Conservation (phyloP, 192 early-diverging fungal genomes). For the Dissophora ornata region DNA sequence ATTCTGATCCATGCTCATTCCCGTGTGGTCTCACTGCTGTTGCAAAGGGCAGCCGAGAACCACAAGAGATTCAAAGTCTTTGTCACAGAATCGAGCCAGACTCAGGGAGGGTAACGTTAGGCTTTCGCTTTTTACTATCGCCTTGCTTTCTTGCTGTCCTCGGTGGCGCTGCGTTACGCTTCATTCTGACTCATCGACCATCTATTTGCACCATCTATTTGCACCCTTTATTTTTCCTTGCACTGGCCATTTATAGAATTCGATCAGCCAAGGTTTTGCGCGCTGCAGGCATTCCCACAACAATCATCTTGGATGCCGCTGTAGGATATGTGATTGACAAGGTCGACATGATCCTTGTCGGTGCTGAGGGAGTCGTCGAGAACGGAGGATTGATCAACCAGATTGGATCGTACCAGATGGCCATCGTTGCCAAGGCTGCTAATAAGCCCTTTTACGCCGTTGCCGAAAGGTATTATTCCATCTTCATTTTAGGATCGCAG, state of each 20-base stretch:
- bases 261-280: conserved; percentile 77
- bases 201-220: neutral
- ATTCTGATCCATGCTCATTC: conserved; percentile 97
- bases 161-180: no score
- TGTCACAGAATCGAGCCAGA: conserved; percentile 91
- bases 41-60: conserved; percentile 77
- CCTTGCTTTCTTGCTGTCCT: no score
- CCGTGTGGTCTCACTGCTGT: conserved; percentile 88
- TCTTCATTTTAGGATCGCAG: neutral
- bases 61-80: conserved; percentile 93
- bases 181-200: conserved; percentile 43
- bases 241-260: conserved; percentile 50
- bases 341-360: conserved; percentile 96
- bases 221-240: neutral
- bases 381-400: conserved; percentile 97
- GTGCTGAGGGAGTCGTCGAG: conserved; percentile 97
- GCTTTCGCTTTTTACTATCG: no score
- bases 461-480: conserved; percentile 80
- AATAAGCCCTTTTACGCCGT: conserved; percentile 95
- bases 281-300: conserved; percentile 81
- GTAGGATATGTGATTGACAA: conserved; percentile 95
- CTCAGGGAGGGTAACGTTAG: conserved; percentile 74
- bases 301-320: conserved; percentile 89
- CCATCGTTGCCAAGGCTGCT: conserved; percentile 93
- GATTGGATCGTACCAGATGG: conserved; percentile 96